Base-by-base conservation (phyloP, 192 early-diverging fungal genomes). In the Geranomyces michiganensis region DNA sequence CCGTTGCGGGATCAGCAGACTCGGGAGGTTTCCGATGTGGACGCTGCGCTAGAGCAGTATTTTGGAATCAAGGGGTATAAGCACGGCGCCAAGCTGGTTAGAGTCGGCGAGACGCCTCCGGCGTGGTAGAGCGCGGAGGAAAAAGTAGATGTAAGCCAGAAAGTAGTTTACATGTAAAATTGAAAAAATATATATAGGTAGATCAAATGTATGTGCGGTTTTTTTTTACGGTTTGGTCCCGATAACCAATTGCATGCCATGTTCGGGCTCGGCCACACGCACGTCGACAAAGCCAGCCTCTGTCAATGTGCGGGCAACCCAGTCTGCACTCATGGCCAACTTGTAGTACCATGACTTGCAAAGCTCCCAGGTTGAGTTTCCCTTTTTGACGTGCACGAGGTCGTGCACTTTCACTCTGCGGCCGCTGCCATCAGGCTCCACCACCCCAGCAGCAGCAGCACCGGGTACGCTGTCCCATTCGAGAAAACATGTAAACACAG, bases 401-500 rank as follows among this genome's bases (percentile, higher is more conserved):
- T 76, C 74, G 31, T 76, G 72, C 30, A 79, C 69, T 13, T 47
- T 53, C 15, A 76, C 62, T 6, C 55, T 14, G 32, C 70, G 44
- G n/a, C 75, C 75, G 30, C 59, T 63, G 21, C 75, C 71, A 26
- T 70, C 70, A 10, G 36, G 36, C 21, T 58, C 70, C n/a, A 26
- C 22, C 27, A 59, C 67, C 12, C 46, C 73, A 32, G 19, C 27
- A 7, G 27, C 17, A 3, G 6, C 7, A 60, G 58, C 58, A 4
- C 9, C 27, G 6, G 7, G 17, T 10, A 19, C 62, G 27, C 8
- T 30, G 44, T 77, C 68, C 76, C 76, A 77, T 60, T 79, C 78
- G 31, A 79, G 60, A 32, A 76, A 79, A 31, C 74, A 76, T 17
- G 78, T 79, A 46, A 79, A 79, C 31, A 79, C 70, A 3, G 74